phyloP scores from a whole-genome alignment of 192 early-diverging fungal genomes.

The Entomortierella chlamydospora region DNA sequence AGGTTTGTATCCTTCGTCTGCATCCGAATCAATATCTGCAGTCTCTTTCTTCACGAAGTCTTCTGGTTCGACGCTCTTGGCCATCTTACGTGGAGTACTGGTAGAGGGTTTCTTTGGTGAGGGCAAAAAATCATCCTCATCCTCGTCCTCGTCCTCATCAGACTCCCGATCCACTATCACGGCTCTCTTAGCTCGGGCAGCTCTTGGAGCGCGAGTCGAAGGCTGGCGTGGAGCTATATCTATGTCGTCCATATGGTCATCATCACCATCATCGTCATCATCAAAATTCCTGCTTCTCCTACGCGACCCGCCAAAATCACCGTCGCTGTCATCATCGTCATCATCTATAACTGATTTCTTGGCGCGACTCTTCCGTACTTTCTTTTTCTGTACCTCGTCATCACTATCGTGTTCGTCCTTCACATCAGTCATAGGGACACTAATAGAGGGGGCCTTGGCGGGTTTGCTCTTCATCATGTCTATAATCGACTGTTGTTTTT shows the following conservation, averaged over 20 bases:
- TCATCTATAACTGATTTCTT: slow-evolving; percentile 19
- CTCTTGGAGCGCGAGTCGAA: slow-evolving; percentile 34
- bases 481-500: slow-evolving; percentile 45
- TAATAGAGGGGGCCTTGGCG: neutral
- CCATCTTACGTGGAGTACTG: slow-evolving; percentile 16
- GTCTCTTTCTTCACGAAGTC: neutral
- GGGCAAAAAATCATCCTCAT: slow-evolving; percentile 38
- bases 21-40: neutral
- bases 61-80: slow-evolving; percentile 30
- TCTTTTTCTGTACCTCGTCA: slow-evolving; percentile 7
- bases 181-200: slow-evolving; percentile 36
- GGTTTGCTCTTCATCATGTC: slow-evolving; percentile 48
- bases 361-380: slow-evolving; percentile 8
- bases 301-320: neutral
- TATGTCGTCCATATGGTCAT: slow-evolving; percentile 35
- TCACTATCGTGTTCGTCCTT: slow-evolving; percentile 17
- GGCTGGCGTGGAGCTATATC: slow-evolving; percentile 24
- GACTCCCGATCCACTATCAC: slow-evolving; percentile 40
- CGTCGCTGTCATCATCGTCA: slow-evolving; percentile 10
- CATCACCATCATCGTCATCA: slow-evolving; percentile 22
- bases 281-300: too few species aligned
- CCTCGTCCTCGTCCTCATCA: slow-evolving; percentile 27
- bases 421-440: neutral
- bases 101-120: neutral
- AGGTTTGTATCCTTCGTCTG: slow-evolving; percentile 18